Evolutionary conservation across 352 stramenopile genomes (phyloP), one percentile per base, ranked within the genome.

Genomic region (Phytophthora nicotianae): DNA sequence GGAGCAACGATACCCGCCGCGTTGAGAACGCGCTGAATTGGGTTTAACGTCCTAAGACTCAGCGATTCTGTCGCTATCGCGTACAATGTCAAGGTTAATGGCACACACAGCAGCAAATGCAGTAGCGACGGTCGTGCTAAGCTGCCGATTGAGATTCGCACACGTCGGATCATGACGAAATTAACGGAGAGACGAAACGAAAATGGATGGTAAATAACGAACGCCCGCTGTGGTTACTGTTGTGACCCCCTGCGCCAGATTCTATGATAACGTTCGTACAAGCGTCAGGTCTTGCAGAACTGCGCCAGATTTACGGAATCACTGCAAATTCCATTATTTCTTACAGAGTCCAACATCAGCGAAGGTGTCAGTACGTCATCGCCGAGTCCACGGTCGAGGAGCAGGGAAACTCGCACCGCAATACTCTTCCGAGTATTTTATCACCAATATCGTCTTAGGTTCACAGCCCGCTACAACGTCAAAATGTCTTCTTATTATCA

Each of bases 51-150:
- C 16, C 41, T 32, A 16, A 47, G 42, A 51, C 58, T 29, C 11
- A 54, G 52, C 42, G 57, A 16, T 24, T 58, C 54, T 20, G 26
- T 68, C 52, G 26, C 11, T 21, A 69, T 38, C 19, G 61, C 47
- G 26, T 53, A 69, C 37, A 63, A 11, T 6, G 54, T 49, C 38
- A 69, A 46, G 13, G 55, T 32, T 23, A 64, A 17, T 6, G 54
- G 53, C 5, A 63, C 20, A 14, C 26, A 52, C 20, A 69, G 38
- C 47, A 69, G 50, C 8, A 60, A 24, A 27, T 32, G 19, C 32
- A 54, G 32, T 50, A 50, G 46, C 27, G 26, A 49, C 35, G 42
- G 42, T 14, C 33, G 50, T 16, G 35, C 13, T 20, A 38, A 35
- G 7, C 23, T 20, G 23, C 7, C 38, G 7, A 50, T 17, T 19